These are phyloP conservation scores for Hamigera avellanea DNA, from an alignment of 495 filamentous ascomycete species.

Conservation along the genomic window DNA sequence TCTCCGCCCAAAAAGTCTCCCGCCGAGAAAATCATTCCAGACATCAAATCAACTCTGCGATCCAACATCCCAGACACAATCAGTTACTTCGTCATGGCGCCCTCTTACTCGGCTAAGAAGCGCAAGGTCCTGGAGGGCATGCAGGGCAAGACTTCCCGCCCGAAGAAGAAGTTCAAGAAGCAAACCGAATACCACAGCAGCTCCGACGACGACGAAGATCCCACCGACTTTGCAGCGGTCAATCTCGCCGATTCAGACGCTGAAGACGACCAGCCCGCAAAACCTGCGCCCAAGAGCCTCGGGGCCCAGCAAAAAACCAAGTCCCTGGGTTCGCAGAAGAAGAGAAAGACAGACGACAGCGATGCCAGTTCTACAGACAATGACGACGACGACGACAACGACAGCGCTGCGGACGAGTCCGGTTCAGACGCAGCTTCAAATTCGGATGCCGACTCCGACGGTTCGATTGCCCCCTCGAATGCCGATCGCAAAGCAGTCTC, in stretches of 20 bases:
- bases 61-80: background rate
- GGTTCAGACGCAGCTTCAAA: conserved; percentile 10
- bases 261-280: conserved; percentile 27
- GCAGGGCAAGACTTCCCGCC: conserved; percentile 40
- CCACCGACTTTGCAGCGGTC: conserved; percentile 44
- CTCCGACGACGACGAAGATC: conserved; percentile 41
- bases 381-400: conserved; percentile 22
- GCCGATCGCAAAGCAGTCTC: conserved; percentile 16
- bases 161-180: conserved; percentile 61
- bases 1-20: conserved; percentile 21
- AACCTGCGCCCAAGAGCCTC: background rate
- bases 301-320: conserved; percentile 1
- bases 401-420: conserved; percentile 22
- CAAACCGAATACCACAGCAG: conserved; percentile 63
- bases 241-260: conserved; percentile 59
- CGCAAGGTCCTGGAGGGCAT: conserved; percentile 48
- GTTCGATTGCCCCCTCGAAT: conserved; percentile 8
- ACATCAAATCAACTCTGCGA: no score
- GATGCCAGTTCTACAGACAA: conserved; percentile 18
- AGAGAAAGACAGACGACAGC: conserved; percentile 21
- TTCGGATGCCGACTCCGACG: conserved; percentile 18
- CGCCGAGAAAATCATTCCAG: background rate
- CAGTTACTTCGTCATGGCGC: conserved; percentile 22
- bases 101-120: conserved; percentile 36
- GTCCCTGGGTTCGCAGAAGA: conserved; percentile 11